Base-by-base conservation (phyloP, 2,329 filamentous ascomycete genomes). In the Ambrosiella beaveri region DNA sequence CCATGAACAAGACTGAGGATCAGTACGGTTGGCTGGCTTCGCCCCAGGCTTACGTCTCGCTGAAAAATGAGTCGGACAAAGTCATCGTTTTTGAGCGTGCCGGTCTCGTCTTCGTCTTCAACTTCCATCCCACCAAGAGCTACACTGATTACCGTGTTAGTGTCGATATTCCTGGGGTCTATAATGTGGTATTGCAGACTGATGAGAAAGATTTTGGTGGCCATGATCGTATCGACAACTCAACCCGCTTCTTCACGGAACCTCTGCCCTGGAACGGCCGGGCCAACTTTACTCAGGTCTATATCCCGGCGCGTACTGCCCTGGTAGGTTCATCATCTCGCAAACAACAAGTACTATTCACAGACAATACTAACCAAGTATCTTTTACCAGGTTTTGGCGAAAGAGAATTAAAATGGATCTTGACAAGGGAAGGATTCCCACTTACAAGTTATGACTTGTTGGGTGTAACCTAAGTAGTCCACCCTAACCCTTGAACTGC, bases 1-100 rank as follows among this genome's bases (percentile, higher is more conserved):
- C 83, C 62, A 96, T 98, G 90, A 93, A 98, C 71, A 75, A 80
- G 62, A 82, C 82, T 0, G 93, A 98, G 70, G 80, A 81, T 61
- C 90, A 88, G 70, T 94, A 91, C 67, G 89, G 90, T 63, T 98
- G 93, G 93, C 76, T 98, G 41, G 82, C 87, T 67, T 74, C 85
- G 0, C 73, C 84, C 0, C 91, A 97, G 71, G 93, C 90, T 0
- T 95, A 93, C 68, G 84, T 98, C 66, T 93, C 86, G 62, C 76
- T 97, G 64, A 98, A 97, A 78, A 83, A 98, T 68, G 89, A 97
- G 67, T 75, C 71, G 17, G 93, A 98, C 73, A 98, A 97, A 73
- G 84, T 97, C 49, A 81, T 98, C 63, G 90, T 95, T 2, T 98
- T 96, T 68, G 93, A 98, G 74, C 81, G 93, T 38, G 93, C 82